phyloP scores from a whole-genome alignment of 164 flowering plant species.

The Macadamia tetraphylla region DNA sequence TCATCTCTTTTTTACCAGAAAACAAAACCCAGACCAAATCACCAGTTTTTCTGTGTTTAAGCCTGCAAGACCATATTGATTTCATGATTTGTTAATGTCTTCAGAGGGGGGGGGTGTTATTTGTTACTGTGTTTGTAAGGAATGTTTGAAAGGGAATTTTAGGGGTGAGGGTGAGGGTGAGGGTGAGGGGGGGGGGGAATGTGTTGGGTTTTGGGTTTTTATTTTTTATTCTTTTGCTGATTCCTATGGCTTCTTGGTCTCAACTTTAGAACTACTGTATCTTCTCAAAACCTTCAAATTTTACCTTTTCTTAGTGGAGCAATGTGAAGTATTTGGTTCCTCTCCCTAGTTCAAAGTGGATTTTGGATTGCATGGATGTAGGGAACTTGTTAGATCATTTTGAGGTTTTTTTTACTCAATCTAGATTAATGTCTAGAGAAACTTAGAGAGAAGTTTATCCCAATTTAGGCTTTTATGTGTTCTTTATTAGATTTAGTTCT shows the following conservation, averaged over 20 bases:
- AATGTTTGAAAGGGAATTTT: neutral
- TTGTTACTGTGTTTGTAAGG: neutral
- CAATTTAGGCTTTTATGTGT: neutral
- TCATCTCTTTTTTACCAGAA: neutral
- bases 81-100: neutral
- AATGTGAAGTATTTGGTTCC: conserved; percentile 20
- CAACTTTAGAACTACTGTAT: conserved; percentile 5
- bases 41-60: too few species aligned
- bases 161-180: neutral
- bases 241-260: conserved; percentile 16
- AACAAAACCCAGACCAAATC: too few species aligned
- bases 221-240: conserved; percentile 6
- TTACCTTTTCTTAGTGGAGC: conserved; percentile 22
- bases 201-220: too few species aligned
- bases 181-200: conserved; percentile 2
- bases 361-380: conserved; percentile 10
- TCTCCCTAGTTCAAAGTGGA: neutral
- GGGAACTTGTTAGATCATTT: conserved; percentile 13
- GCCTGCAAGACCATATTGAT: neutral
- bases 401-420: conserved; percentile 27
- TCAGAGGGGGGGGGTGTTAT: neutral
- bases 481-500: neutral
- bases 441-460: conserved; percentile 14
- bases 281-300: conserved; percentile 29
- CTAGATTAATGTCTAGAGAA: conserved; percentile 30